phyloP scores from a whole-genome alignment of 345 rosid genomes.

The Brassica carinata region DNA sequence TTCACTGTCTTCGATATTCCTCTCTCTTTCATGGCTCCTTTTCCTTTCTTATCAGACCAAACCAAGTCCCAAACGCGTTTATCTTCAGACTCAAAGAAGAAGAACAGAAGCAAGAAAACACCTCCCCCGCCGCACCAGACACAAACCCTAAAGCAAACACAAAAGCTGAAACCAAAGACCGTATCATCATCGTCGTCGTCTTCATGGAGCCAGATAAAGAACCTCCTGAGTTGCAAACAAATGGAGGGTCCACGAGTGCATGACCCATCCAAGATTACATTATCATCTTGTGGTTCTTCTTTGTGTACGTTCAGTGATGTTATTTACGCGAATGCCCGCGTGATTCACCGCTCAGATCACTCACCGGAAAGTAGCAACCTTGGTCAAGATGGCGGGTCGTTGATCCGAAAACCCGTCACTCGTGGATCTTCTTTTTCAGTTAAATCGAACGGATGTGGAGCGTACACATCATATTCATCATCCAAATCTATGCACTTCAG shows the following conservation, averaged over 20 bases:
- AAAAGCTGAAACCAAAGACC: slow-evolving; percentile 46
- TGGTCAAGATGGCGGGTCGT: slow-evolving; percentile 64
- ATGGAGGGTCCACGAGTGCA: slow-evolving; percentile 68
- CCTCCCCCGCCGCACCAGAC: slow-evolving; percentile 27
- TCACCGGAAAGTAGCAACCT: slow-evolving; percentile 72
- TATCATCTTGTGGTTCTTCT: slow-evolving; percentile 55
- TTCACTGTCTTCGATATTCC: slow-evolving; percentile 1
- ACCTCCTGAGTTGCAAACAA: slow-evolving; percentile 83
- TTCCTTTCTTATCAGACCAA: slow-evolving; percentile 55
- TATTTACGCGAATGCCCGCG: slow-evolving; percentile 36
- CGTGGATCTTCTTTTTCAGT: slow-evolving; percentile 35
- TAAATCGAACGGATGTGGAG: slow-evolving; percentile 39
- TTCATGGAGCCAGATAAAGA: slow-evolving; percentile 89
- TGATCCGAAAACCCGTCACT: slow-evolving; percentile 50
- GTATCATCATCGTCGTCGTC: slow-evolving; percentile 8
- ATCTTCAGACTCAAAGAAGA: slow-evolving; percentile 35
- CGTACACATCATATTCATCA: slow-evolving; percentile 41
- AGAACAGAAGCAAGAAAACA: slow-evolving; percentile 31
- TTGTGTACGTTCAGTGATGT: slow-evolving; percentile 38
- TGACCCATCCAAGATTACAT: slow-evolving; percentile 57
- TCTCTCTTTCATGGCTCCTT: slow-evolving; percentile 61
- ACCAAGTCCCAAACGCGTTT: slow-evolving; percentile 35
- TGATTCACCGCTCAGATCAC: slow-evolving; percentile 42
- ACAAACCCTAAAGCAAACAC: slow-evolving; percentile 39
- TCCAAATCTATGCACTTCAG: slow-evolving; percentile 42